A percentile compares a stretch with the other conserved stretches of the same genome.
phyloP scores from a whole-genome alignment of 108 stramenopile species.

The Pseudonitzschia pungens region DNA sequence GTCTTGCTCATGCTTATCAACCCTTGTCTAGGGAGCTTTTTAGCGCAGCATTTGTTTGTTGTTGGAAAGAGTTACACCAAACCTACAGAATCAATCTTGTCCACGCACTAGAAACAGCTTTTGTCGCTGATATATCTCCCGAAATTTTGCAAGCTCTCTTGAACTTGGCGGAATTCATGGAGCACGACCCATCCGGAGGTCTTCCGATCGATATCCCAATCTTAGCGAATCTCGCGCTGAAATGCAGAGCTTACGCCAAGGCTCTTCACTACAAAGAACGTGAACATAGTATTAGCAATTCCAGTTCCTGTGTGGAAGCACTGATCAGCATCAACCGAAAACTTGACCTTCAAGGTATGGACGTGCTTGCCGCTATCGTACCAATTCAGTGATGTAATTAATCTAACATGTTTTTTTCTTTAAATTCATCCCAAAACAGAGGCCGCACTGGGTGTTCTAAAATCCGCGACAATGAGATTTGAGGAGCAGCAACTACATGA shows the following conservation, averaged over 20 bases:
- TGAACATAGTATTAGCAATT: conserved; percentile 69
- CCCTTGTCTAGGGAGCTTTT: conserved; percentile 95
- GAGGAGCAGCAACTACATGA: conserved; percentile 31
- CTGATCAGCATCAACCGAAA: conserved; percentile 97
- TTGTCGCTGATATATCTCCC: conserved; percentile 83
- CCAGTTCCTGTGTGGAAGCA: conserved; percentile 80
- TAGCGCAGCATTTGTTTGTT: conserved; percentile 96
- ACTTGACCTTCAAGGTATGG: conserved; percentile 80
- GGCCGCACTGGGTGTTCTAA: conserved; percentile 94
- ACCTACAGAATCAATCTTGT: conserved; percentile 74
- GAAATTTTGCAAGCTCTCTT: conserved; percentile 93
- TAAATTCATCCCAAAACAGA: conserved; percentile 42
- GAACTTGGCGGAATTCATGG: conserved; percentile 99
- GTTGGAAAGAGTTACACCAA: conserved; percentile 89
- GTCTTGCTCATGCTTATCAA: conserved; percentile 92
- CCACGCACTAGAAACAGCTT: conserved; percentile 84
- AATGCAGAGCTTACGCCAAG: conserved; percentile 97
- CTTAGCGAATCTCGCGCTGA: conserved; percentile 89
- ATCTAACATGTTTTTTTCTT: background rate
- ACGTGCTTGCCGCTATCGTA: background rate
- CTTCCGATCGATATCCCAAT: conserved; percentile 93
- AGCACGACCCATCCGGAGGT: conserved; percentile 86
- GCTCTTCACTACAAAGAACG: conserved; percentile 95
- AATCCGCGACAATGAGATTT: conserved; percentile 80
- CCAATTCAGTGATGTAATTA: background rate